A percentile compares a stretch with the other conserved stretches of the same genome.
These are phyloP conservation scores for Abelmoschus esculentus DNA, from an alignment of 345 rosid species.

Conservation along the genomic window DNA sequence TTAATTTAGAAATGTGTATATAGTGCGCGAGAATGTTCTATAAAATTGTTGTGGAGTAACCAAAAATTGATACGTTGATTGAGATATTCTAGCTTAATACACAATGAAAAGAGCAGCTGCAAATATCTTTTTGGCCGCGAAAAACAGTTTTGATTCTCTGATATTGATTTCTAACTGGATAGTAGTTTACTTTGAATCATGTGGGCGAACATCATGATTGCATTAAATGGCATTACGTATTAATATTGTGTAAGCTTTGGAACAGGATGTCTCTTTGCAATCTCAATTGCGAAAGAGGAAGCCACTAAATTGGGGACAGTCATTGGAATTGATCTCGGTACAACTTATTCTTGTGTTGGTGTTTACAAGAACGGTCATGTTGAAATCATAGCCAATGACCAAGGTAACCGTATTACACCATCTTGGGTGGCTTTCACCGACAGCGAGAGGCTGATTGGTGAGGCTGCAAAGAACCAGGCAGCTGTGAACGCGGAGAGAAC, in stretches of 20 bases:
- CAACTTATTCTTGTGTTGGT: constrained; percentile 95
- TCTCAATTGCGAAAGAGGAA: constrained; percentile 57
- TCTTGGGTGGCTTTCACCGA: constrained; percentile 98
- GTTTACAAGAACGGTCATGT: constrained; percentile 96
- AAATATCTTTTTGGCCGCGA: neutral
- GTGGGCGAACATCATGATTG: neutral
- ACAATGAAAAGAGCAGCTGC: neutral
- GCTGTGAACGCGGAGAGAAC: constrained; percentile 88
- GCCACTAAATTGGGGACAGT: constrained; percentile 81
- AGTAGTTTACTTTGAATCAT: neutral
- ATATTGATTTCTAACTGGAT: neutral
- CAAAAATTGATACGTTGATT: neutral
- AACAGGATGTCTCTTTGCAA: constrained; percentile 51
- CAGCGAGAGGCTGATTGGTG: constrained; percentile 86
- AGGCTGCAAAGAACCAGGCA: constrained; percentile 97
- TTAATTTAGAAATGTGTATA: neutral
- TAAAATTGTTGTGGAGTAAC: neutral
- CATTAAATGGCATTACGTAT: neutral
- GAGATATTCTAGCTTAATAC: neutral
- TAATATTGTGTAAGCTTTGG: neutral
- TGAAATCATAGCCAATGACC: constrained; percentile 96
- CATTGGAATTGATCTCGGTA: constrained; percentile 91
- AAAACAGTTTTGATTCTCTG: neutral
- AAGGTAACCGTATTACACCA: constrained; percentile 95
- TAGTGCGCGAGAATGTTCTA: neutral